Evolutionary conservation across 164 flowering plant species (phyloP).

Genomic region (Tetrastigma voinierianum): DNA sequence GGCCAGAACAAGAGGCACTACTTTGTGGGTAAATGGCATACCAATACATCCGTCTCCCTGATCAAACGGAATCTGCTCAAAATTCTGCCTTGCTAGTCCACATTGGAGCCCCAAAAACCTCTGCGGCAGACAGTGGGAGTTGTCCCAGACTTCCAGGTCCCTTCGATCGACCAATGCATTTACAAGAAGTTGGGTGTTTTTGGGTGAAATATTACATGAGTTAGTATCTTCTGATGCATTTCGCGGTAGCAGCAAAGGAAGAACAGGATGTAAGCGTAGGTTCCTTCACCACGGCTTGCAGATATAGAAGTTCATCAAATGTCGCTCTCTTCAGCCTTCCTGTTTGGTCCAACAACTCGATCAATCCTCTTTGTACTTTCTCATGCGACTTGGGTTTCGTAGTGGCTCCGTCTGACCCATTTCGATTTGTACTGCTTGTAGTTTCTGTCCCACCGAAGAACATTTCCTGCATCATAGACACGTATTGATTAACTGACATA

Average conservation of each 20-base stretch:
- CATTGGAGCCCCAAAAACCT: conserved; percentile 24
- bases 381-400: conserved; percentile 15
- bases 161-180: conserved; percentile 18
- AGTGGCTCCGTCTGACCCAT: conserved; percentile 29
- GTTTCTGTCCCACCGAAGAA: conserved; percentile 23
- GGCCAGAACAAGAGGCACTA: conserved; percentile 14
- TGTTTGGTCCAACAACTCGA: conserved; percentile 14
- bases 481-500: too few species aligned
- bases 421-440: conserved; percentile 22
- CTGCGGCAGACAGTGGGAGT: conserved; percentile 22
- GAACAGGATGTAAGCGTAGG: conserved; percentile 20
- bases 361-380: conserved; percentile 15
- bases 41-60: conserved; percentile 27
- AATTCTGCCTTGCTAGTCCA: conserved; percentile 19
- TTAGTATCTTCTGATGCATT: conserved; percentile 12
- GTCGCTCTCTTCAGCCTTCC: conserved; percentile 21
- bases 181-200: conserved; percentile 22
- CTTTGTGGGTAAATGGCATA: conserved; percentile 12
- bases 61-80: conserved; percentile 27
- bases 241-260: conserved; percentile 25
- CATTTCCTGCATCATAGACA: conserved; percentile 21
- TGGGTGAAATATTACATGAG: conserved; percentile 19
- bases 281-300: conserved; percentile 23
- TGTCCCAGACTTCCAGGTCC: conserved; percentile 22
- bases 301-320: conserved; percentile 14